Evolutionary conservation across 805 yeast genomes (phyloP).

Genomic region (Candida silvicultrix): DNA sequence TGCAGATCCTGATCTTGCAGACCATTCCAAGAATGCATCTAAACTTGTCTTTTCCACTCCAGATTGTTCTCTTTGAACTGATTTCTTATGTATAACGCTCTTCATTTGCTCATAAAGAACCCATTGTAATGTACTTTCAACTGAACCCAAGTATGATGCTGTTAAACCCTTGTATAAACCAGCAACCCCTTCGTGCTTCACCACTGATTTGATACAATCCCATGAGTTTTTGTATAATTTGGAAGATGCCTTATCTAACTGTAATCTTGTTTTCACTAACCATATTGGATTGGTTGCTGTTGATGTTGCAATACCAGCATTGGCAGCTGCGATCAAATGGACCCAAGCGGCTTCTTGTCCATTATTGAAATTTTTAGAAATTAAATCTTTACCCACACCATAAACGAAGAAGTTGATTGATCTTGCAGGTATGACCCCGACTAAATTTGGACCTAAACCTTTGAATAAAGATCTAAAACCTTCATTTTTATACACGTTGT

Average conservation of each 20-base stretch:
- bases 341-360: constrained; percentile 80
- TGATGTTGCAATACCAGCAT: constrained; percentile 91
- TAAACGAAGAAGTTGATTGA: constrained; percentile 95
- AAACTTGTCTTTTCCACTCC: constrained; percentile 32
- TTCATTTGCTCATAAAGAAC: constrained; percentile 95
- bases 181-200: constrained; percentile 68
- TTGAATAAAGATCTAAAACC: constrained; percentile 85
- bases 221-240: constrained; percentile 74
- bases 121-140: constrained; percentile 94
- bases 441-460: constrained; percentile 94
- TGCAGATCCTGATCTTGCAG: constrained; percentile 94
- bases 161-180: constrained; percentile 89
- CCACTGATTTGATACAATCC: constrained; percentile 72
- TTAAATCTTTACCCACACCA: constrained; percentile 80
- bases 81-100: constrained; percentile 48
- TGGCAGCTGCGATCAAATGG: constrained; percentile 79
- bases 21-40: constrained; percentile 81
- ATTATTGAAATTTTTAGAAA: constrained; percentile 60
- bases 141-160: constrained; percentile 91
- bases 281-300: constrained; percentile 98
- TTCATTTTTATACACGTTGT: constrained; percentile 63
- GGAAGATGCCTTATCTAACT: constrained; percentile 68
- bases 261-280: constrained; percentile 92
- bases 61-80: constrained; percentile 29
- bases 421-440: constrained; percentile 97